A percentile compares a stretch with the other conserved stretches of the same genome.
Conservation (phyloP, 2,329 filamentous ascomycete species). For the Fusarium sp. region DNA sequence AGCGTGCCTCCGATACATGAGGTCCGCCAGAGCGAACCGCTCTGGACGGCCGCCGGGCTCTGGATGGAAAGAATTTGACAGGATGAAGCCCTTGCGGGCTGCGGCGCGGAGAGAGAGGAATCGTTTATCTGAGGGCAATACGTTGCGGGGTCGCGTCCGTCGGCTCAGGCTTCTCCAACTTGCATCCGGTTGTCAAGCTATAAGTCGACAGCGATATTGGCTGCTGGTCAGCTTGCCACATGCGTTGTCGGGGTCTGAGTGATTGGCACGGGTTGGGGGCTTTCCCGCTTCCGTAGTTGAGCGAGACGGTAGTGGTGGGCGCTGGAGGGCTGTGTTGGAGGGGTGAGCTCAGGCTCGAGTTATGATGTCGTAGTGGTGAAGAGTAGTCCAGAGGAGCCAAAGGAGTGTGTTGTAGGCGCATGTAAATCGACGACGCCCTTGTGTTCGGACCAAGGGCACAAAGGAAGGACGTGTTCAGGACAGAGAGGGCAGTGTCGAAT, state of each 20-base stretch:
- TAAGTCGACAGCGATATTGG: constrained; percentile 43
- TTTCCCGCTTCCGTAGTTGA: constrained; percentile 46
- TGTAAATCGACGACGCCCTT: constrained; percentile 27
- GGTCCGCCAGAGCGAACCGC: constrained; percentile 82
- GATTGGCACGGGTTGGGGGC: constrained; percentile 42
- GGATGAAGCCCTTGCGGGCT: constrained; percentile 66
- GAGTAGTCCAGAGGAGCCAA: constrained; percentile 44
- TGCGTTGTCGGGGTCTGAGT: constrained; percentile 37
- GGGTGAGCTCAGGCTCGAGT: constrained; percentile 37
- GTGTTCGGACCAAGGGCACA: constrained; percentile 26
- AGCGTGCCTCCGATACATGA: constrained; percentile 79
- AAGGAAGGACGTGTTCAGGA: constrained; percentile 36
- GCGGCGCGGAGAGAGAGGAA: constrained; percentile 50
- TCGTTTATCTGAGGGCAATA: constrained; percentile 40
- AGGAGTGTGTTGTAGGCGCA: constrained; percentile 40
- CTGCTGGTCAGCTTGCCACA: constrained; percentile 43
- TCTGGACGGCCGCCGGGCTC: constrained; percentile 77
- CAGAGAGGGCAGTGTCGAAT: constrained; percentile 23
- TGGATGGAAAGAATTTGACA: constrained; percentile 70
- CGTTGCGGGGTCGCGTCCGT: constrained; percentile 44
- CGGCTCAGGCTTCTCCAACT: constrained; percentile 33
- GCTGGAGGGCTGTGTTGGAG: constrained; percentile 40
- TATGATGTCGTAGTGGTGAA: constrained; percentile 35
- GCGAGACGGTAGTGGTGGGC: constrained; percentile 40
- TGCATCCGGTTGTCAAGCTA: constrained; percentile 38